phyloP scores from a whole-genome alignment of 2,329 filamentous ascomycete species.

The Anthostomella pinea region DNA sequence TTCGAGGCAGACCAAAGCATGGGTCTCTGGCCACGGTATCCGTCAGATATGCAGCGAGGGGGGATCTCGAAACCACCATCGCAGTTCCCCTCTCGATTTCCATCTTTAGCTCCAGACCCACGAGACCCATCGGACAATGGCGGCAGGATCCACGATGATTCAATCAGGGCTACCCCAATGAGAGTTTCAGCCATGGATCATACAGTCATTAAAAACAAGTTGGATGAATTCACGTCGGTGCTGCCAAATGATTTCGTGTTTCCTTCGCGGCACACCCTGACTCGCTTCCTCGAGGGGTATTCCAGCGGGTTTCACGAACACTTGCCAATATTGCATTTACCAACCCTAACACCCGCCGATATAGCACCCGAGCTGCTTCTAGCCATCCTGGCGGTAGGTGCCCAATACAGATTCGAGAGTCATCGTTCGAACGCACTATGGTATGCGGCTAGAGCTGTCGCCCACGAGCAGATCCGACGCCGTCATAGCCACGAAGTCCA shows the following conservation, averaged over 20 bases:
- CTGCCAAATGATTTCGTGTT: constrained; percentile 63
- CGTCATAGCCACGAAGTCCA: constrained; percentile 56
- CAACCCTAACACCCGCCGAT: constrained; percentile 61
- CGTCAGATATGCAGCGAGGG: constrained; percentile 37
- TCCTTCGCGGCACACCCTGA: constrained; percentile 66
- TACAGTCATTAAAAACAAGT: constrained; percentile 53
- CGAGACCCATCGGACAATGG: constrained; percentile 41
- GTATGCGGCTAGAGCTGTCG: constrained; percentile 59
- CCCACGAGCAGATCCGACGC: constrained; percentile 56
- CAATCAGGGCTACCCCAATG: constrained; percentile 37
- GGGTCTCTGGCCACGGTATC: constrained; percentile 47
- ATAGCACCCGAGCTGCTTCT: constrained; percentile 66
- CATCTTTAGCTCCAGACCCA: constrained; percentile 52
- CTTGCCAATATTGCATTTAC: constrained; percentile 61
- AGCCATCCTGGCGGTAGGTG: constrained; percentile 65
- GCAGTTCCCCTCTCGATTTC: constrained; percentile 53
- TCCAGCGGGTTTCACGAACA: constrained; percentile 63
- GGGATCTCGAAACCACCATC: constrained; percentile 48
- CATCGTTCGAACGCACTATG: constrained; percentile 58
- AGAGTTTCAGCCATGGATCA: constrained; percentile 54
- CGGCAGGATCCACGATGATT: constrained; percentile 41
- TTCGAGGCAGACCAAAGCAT: constrained; percentile 54
- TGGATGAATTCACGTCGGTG: constrained; percentile 60
- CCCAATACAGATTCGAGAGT: constrained; percentile 62
- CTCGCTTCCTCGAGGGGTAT: constrained; percentile 68